phyloP scores from a whole-genome alignment of 1,139 yeast genomes.

The Geotrichum phurueaensis region DNA sequence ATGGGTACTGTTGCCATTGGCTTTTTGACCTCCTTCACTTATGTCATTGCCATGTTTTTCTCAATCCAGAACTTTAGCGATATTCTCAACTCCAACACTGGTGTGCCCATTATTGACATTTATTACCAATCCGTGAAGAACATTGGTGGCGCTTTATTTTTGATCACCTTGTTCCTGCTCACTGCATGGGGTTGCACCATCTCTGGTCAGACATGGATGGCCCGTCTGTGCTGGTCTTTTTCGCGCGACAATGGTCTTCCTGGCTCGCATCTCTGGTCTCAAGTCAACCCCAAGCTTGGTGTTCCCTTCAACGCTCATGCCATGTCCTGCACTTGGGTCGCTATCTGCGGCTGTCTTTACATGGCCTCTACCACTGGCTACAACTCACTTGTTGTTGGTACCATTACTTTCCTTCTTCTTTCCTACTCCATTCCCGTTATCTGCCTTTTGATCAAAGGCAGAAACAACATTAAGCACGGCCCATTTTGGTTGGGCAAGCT shows the following conservation, averaged over 20 bases:
- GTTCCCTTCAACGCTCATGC: slow-evolving; percentile 51
- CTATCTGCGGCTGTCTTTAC: slow-evolving; percentile 47
- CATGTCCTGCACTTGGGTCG: slow-evolving; percentile 45
- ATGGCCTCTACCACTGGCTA: slow-evolving; percentile 52
- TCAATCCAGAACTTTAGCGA: slow-evolving; percentile 47
- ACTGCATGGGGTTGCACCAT: slow-evolving; percentile 68
- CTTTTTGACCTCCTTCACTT: slow-evolving; percentile 48
- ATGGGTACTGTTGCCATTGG: slow-evolving; percentile 54
- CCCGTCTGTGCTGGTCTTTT: slow-evolving; percentile 71
- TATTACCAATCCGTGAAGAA: slow-evolving; percentile 52
- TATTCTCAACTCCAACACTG: slow-evolving; percentile 42
- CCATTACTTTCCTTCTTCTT: slow-evolving; percentile 47
- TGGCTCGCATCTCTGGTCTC: slow-evolving; percentile 45
- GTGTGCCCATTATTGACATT: slow-evolving; percentile 55
- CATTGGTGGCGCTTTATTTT: slow-evolving; percentile 48
- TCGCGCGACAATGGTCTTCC: slow-evolving; percentile 60
- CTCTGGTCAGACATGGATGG: slow-evolving; percentile 71
- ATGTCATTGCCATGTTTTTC: slow-evolving; percentile 53
- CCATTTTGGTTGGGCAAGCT: slow-evolving; percentile 64
- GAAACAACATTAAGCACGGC: slow-evolving; percentile 58
- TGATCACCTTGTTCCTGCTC: slow-evolving; percentile 51
- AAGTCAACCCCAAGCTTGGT: slow-evolving; percentile 42
- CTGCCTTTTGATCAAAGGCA: slow-evolving; percentile 51
- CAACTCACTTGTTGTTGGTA: slow-evolving; percentile 51
- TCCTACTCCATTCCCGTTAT: slow-evolving; percentile 47